phyloP scores from a whole-genome alignment of 108 stramenopile species.

The Nitzschia sp. region DNA sequence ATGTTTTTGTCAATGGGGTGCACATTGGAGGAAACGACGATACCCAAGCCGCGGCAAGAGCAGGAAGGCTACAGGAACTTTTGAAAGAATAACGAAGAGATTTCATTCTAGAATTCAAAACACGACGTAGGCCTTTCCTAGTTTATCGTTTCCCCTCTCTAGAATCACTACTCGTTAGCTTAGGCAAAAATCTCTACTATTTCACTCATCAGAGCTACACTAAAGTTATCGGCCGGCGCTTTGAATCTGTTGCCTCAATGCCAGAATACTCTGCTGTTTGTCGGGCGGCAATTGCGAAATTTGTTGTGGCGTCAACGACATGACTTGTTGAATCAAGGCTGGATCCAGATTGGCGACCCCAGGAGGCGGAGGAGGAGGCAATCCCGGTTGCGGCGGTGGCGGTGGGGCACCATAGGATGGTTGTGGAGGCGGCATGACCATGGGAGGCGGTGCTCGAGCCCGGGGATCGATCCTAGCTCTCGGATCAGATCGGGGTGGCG shows the following conservation, averaged over 20 bases:
- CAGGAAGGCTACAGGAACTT: conserved; percentile 40
- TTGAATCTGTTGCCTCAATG: conserved; percentile 83
- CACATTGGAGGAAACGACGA: conserved; percentile 77
- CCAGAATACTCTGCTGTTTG: conserved; percentile 87
- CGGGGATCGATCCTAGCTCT: conserved; percentile 56
- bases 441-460: conserved; percentile 39
- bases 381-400: conserved; percentile 30
- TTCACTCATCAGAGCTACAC: too few species aligned
- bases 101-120: too few species aligned
- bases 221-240: conserved; percentile 8
- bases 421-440: conserved; percentile 44
- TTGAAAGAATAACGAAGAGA: conserved; percentile 25
- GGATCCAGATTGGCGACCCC: conserved; percentile 75
- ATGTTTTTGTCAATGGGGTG: conserved; percentile 71
- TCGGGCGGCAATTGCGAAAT: conserved; percentile 86
- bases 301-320: conserved; percentile 79
- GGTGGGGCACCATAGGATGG: conserved; percentile 44
- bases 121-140: too few species aligned
- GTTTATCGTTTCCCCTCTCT: not conserved
- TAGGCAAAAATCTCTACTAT: not conserved
- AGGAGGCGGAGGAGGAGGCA: conserved; percentile 36
- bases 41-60: conserved; percentile 45
- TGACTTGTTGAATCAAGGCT: conserved; percentile 84
- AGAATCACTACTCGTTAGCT: not conserved
- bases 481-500: conserved; percentile 37